Percentiles rank a stretch among this genome's conserved stretches.
Conservation (phyloP, 768 basidiomycete genomes). For the Podaxis sp. region DNA sequence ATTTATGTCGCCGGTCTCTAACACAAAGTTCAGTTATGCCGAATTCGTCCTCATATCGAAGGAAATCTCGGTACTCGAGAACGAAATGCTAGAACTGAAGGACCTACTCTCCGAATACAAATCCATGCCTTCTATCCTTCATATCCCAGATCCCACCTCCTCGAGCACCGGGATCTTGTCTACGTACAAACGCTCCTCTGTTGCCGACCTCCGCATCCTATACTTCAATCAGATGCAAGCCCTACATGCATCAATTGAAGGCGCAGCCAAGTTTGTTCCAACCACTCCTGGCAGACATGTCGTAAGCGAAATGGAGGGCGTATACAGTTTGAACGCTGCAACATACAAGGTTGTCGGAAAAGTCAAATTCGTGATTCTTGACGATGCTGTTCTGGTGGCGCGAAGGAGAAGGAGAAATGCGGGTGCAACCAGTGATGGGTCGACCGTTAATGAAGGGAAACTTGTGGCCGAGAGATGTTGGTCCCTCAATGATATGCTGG, state of each 20-base stretch:
- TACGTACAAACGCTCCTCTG: conserved; percentile 72
- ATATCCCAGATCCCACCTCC: conserved; percentile 79
- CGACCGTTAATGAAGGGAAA: conserved; percentile 59
- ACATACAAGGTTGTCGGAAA: conserved; percentile 90
- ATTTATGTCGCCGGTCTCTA: neutral
- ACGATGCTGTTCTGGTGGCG: conserved; percentile 89
- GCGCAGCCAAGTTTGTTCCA: conserved; percentile 92
- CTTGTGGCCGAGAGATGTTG: conserved; percentile 93
- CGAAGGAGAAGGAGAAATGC: conserved; percentile 66
- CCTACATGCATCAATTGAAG: conserved; percentile 86
- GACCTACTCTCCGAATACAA: conserved; percentile 94
- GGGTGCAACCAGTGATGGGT: conserved; percentile 34
- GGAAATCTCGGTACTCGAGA: conserved; percentile 93
- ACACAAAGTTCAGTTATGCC: conserved; percentile 63
- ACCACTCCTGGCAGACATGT: conserved; percentile 89
- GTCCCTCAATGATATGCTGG: conserved; percentile 89
- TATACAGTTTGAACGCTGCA: conserved; percentile 84
- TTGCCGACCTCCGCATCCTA: conserved; percentile 91
- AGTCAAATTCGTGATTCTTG: conserved; percentile 86
- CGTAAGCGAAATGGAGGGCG: conserved; percentile 77
- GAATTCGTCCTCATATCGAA: conserved; percentile 97
- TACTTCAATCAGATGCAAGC: conserved; percentile 95
- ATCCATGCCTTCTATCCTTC: conserved; percentile 87
- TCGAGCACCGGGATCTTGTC: conserved; percentile 41
- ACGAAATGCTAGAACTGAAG: conserved; percentile 96